Percentiles rank a stretch among this genome's conserved stretches.
Conservation (phyloP, 148 eudicot genomes). For the Amaranthus hypochondriacus region DNA sequence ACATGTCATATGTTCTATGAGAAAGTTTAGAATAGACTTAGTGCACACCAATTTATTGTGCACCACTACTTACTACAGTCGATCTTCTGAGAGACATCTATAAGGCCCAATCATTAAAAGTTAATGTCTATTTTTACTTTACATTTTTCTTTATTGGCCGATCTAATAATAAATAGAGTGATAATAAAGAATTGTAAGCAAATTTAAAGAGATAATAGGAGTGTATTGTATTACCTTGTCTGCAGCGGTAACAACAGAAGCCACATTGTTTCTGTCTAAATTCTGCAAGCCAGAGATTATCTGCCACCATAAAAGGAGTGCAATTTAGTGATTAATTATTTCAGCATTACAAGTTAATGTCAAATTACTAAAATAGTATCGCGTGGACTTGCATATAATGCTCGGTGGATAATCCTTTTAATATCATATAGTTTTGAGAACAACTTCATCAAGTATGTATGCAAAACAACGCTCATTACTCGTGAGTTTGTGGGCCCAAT, state of each 20-base stretch:
- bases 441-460: not conserved
- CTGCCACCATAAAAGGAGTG: conserved; percentile 33
- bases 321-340: not conserved
- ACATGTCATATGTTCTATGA: too few species aligned
- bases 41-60: too few species aligned
- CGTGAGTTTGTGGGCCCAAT: too few species aligned
- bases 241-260: conserved; percentile 86
- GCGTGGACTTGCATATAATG: too few species aligned
- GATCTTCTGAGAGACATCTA: too few species aligned
- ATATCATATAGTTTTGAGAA: too few species aligned
- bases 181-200: not conserved
- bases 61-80: too few species aligned
- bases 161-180: not conserved
- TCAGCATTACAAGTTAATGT: not conserved
- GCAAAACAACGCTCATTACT: not conserved
- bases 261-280: conserved; percentile 68
- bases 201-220: not conserved
- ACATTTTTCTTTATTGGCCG: too few species aligned
- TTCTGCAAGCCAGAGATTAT: conserved; percentile 90
- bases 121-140: too few species aligned
- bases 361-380: not conserved
- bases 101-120: too few species aligned
- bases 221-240: conserved; percentile 58
- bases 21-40: too few species aligned
- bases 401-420: too few species aligned